Conservation (phyloP, 2,329 filamentous ascomycete species). For the Hypoxylon sp. region DNA sequence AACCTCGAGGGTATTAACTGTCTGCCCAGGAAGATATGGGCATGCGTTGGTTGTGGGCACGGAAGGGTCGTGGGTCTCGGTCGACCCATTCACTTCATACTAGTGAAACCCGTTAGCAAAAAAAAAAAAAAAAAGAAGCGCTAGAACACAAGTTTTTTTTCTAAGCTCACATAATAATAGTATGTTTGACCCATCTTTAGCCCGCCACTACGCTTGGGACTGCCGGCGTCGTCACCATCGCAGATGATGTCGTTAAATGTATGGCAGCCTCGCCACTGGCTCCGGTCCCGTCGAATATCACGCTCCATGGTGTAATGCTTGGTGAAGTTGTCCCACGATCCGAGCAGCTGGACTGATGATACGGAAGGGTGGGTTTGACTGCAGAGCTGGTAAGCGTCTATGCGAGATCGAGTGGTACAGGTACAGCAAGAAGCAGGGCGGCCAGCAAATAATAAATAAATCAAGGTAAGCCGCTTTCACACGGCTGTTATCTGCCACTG, state of each 20-base stretch:
- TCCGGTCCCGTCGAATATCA: constrained; percentile 75
- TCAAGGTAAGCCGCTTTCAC: constrained; percentile 19
- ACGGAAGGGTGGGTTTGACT: constrained; percentile 69
- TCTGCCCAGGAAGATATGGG: constrained; percentile 86
- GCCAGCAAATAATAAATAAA: constrained; percentile 27
- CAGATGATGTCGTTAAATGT: constrained; percentile 85
- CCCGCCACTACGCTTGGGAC: constrained; percentile 73
- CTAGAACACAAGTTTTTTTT: constrained; percentile 1
- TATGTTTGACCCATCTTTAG: constrained; percentile 93
- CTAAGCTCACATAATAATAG: constrained; percentile 85
- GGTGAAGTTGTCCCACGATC: constrained; percentile 95
- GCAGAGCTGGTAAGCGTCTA: constrained; percentile 40
- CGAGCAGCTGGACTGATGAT: constrained; percentile 79
- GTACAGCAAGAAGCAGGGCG: constrained; percentile 21
- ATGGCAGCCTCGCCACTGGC: constrained; percentile 88
- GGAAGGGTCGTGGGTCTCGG: constrained; percentile 77
- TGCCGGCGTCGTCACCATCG: constrained; percentile 69
- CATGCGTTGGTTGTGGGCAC: constrained; percentile 80
- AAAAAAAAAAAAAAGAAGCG: constrained; percentile 13
- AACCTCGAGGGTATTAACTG: constrained; percentile 83
- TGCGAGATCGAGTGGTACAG: constrained; percentile 27
- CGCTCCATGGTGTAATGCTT: constrained; percentile 81
- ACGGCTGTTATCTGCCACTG: constrained; percentile 27
- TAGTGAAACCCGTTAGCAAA: constrained; percentile 50
- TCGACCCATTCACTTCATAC: constrained; percentile 83